Base-by-base conservation (phyloP, 2,329 filamentous ascomycete species). In the Dendryphion nanum region DNA sequence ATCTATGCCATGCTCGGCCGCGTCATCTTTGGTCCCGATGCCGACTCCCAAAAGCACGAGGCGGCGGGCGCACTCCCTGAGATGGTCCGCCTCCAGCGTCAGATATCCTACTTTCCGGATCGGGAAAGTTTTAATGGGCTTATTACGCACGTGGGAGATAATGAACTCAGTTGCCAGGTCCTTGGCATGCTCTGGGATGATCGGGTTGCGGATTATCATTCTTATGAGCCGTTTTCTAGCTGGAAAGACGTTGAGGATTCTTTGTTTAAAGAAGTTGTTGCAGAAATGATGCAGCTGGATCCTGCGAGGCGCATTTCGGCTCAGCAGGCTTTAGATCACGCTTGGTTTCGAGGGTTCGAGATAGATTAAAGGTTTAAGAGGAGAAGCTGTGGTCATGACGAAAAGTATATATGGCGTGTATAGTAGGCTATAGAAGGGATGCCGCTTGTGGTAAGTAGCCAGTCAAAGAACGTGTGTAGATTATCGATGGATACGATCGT, bases 231-330 rank as follows among this genome's bases (percentile, higher is more conserved):
- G 14, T 67, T 69, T 36, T 45, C 41, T 23, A 39, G 55, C 20
- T 67, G 58, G 63, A 33, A 36, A 18, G 51, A 48, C 16, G 47
- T 61, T 33, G 56, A 68, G 35, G 69, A 30, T 21, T n/a, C 17
- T 13, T 26, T 59, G 71, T 96, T 37, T 73, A 18, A 4, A 20
- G 31, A 33, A 3, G 2, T 33, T 17, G 18, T 96, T 47, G 81
- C 84, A 54, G 77, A 85, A 40, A 91, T 95, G 86, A 78, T 96
- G 29, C 89, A 95, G 64, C 71, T 95, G 40, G 79, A 89, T 30
- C 90, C 90, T 0, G 90, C 95, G 67, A 79, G 91, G 64, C 81
- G 90, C 40, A 86, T 94, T 59, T 89, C 84, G 55, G 90, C 90
- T 4, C 77, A 83, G 41, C 88, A 95, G 50, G 89, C 90, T 7